Evolutionary conservation across 495 filamentous ascomycete species (phyloP).

Genomic region (Xylaria curta): DNA sequence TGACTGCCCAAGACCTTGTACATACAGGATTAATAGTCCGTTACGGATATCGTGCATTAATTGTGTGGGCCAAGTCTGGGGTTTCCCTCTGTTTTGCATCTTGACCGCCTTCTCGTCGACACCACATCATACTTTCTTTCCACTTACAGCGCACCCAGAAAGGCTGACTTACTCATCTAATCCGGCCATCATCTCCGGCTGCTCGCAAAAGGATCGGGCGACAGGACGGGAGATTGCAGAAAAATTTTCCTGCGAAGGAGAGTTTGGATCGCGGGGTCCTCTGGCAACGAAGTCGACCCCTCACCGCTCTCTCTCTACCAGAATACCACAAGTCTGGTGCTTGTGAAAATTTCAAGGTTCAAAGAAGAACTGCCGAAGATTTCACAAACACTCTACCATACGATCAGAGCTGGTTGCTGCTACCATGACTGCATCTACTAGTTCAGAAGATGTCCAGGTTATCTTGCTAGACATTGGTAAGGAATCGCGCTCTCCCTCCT

Average conservation of each 20-base stretch:
- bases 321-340: not conserved
- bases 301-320: slow-evolving; percentile 23
- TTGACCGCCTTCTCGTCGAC: slow-evolving; percentile 42
- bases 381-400: slow-evolving; percentile 4
- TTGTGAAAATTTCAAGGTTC: slow-evolving; percentile 9
- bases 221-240: slow-evolving; percentile 20
- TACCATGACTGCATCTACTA: slow-evolving; percentile 38
- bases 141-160: slow-evolving; percentile 4
- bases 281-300: not conserved
- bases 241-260: slow-evolving; percentile 29
- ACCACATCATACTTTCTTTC: slow-evolving; percentile 32
- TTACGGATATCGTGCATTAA: slow-evolving; percentile 30
- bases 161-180: slow-evolving; percentile 1
- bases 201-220: slow-evolving; percentile 15
- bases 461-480: slow-evolving; percentile 60
- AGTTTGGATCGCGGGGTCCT: slow-evolving; percentile 7
- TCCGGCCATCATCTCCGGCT: slow-evolving; percentile 29
- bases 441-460: slow-evolving; percentile 42
- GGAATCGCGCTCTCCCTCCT: slow-evolving; percentile 36
- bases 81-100: slow-evolving; percentile 30
- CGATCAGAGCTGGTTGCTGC: slow-evolving; percentile 26
- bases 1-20: slow-evolving; percentile 22
- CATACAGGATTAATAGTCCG: slow-evolving; percentile 21
- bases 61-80: slow-evolving; percentile 22
- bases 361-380: slow-evolving; percentile 16